Evolutionary conservation across 2,329 filamentous ascomycete species (phyloP), one percentile per base, ranked within the genome.

Genomic region (Cordyceps cicadae): DNA sequence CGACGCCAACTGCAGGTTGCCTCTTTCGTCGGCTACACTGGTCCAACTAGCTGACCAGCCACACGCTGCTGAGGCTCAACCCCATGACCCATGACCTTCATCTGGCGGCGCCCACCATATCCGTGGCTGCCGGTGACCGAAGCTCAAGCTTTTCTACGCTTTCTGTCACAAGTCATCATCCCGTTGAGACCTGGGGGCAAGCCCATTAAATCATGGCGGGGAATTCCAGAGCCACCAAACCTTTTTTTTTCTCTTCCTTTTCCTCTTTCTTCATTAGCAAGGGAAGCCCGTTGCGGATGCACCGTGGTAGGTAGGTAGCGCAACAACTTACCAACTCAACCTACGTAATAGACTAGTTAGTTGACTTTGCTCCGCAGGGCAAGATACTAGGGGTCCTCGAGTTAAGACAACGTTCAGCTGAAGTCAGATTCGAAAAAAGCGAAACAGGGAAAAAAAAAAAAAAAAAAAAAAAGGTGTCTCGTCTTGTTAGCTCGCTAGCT

Each of bases 61-160:
- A 48, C 53, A 12, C 17, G 14, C 12, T 37, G n/a, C 9, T 56
- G 52, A 17, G 39, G 52, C 54, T 56, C 43, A 48, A 48, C 43
- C 54, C 54, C n/a, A n/a, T n/a, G n/a, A n/a, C n/a, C 53, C 54
- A 48, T 56, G 54, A 56, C 54, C 54, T 48, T 39, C 12, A 17
- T 26, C 17, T 24, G 53, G 41, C 52, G 39, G 41, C 52, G 39
- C 19, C 52, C 37, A 26, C 51, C 37, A 26, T n/a, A 37, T 56
- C 54, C 54, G 29, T 29, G 9, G 24, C 41, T 56, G 43, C 54
- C 43, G 43, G 54, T 15, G 37, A 41, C n/a, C n/a, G 52, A 29
- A 39, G 34, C 41, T 21, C 43, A 21, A 43, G 39, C 17, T 43
- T 43, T 6, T 17, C 24, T 37, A 9, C 11, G 34, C 34, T 37